These are phyloP conservation scores for Caryopteris hybrid DNA, from an alignment of 305 asterid species.

Conservation along the genomic window DNA sequence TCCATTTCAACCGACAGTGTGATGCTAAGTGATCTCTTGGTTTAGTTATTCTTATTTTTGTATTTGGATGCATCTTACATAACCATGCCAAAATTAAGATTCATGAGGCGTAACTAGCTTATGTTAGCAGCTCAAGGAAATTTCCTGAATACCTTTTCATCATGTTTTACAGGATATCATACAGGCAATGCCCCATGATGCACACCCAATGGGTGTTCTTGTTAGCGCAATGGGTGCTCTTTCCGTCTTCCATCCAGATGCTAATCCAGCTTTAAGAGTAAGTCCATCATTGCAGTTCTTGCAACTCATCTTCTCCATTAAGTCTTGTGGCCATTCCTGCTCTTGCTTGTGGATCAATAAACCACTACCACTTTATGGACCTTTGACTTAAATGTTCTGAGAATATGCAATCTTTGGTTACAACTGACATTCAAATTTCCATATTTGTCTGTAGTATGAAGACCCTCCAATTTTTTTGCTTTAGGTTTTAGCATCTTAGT, in stretches of 20 bases:
- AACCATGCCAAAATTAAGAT: not conserved
- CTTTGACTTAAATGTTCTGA: not conserved
- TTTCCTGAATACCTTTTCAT: constrained; percentile 23
- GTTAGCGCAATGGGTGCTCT: constrained; percentile 98
- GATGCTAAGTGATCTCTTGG: not conserved
- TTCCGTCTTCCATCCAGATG: constrained; percentile 96
- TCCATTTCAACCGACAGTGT: not conserved
- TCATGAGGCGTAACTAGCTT: not conserved
- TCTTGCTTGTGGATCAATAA: not conserved
- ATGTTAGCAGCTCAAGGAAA: not conserved
- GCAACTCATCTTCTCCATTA: not conserved
- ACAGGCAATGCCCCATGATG: constrained; percentile 99
- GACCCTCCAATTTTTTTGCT: not conserved
- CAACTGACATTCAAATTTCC: constrained; percentile 1
- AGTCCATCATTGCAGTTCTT: constrained; percentile 19
- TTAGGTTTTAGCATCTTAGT: not conserved
- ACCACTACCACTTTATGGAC: not conserved
- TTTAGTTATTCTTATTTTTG: not conserved
- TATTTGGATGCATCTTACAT: not conserved
- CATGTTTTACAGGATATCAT: constrained; percentile 79
- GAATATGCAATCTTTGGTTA: constrained; percentile 4
- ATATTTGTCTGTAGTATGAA: not conserved
- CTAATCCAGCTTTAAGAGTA: constrained; percentile 97
- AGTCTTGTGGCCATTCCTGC: not conserved
- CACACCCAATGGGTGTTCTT: constrained; percentile 99